Percentiles rank a stretch among this genome's conserved stretches.
Conservation (phyloP, 495 filamentous ascomycete genomes). For the Penicillium chermesinum region DNA sequence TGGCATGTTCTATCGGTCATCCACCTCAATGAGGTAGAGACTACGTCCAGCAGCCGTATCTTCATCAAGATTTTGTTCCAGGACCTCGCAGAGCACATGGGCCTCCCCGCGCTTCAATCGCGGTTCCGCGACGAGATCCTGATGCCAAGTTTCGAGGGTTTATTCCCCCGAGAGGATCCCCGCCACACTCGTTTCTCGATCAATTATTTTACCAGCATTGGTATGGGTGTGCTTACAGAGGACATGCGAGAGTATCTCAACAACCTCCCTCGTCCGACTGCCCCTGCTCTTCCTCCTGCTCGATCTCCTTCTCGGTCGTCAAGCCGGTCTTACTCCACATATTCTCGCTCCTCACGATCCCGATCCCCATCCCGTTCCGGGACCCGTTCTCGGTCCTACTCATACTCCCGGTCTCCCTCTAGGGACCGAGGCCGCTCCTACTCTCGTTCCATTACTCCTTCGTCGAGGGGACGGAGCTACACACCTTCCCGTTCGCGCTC, state of each 20-base stretch:
- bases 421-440: slow-evolving; percentile 39
- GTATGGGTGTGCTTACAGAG: slow-evolving; percentile 90
- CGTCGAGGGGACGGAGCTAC: slow-evolving; percentile 37
- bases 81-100: slow-evolving; percentile 81
- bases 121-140: slow-evolving; percentile 73
- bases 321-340: slow-evolving; percentile 45
- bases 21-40: slow-evolving; percentile 93
- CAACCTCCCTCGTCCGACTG: slow-evolving; percentile 72
- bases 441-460: slow-evolving; percentile 33
- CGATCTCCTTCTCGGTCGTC: slow-evolving; percentile 54
- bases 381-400: slow-evolving; percentile 33
- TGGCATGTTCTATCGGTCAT: slow-evolving; percentile 86
- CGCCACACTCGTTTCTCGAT: slow-evolving; percentile 92
- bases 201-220: slow-evolving; percentile 98
- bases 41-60: slow-evolving; percentile 89
- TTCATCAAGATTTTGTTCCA: slow-evolving; percentile 98
- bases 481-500: slow-evolving; percentile 4
- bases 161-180: slow-evolving; percentile 85
- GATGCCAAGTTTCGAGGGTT: slow-evolving; percentile 70
- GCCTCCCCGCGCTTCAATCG: slow-evolving; percentile 69
- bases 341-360: slow-evolving; percentile 38
- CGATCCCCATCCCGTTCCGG: slow-evolving; percentile 39
- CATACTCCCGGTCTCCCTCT: slow-evolving; percentile 37
- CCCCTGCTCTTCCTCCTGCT: slow-evolving; percentile 58
- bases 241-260: slow-evolving; percentile 88